These are phyloP conservation scores for Macrocybe gigantea DNA, from an alignment of 768 basidiomycete species.

Conservation along the genomic window DNA sequence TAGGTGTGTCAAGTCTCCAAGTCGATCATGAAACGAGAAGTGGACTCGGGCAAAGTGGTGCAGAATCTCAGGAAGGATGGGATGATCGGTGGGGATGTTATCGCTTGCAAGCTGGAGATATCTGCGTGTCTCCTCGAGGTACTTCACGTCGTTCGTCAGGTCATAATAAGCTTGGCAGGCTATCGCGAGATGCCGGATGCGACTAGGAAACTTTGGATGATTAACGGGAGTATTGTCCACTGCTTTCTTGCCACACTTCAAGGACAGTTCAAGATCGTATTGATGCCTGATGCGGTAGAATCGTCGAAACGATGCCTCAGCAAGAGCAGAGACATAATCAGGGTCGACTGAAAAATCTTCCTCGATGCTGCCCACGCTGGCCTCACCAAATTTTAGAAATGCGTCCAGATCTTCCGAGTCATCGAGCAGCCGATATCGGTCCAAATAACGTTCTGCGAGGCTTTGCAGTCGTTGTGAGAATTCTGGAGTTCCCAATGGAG, in stretches of 20 bases:
- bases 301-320: not conserved
- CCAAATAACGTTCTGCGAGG: conserved; percentile 1
- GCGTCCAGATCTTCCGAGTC: conserved; percentile 4
- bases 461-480: conserved; percentile 1
- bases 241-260: not conserved
- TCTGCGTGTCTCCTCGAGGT: no score
- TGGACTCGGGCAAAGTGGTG: no score
- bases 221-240: not conserved
- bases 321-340: not conserved
- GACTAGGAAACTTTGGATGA: conserved; percentile 1
- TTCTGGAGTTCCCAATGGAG: not conserved
- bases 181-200: no score
- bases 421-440: not conserved
- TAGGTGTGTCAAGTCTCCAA: no score
- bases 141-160: no score
- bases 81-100: no score
- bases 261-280: conserved; percentile 3
- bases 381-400: not conserved
- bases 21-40: no score
- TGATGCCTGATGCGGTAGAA: not conserved
- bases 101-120: no score
- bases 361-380: not conserved
- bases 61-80: no score
- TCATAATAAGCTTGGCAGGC: no score
- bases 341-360: conserved; percentile 1